These are phyloP conservation scores for Pochonia chlamydosporia DNA, from an alignment of 2,329 filamentous ascomycete species.

Conservation along the genomic window DNA sequence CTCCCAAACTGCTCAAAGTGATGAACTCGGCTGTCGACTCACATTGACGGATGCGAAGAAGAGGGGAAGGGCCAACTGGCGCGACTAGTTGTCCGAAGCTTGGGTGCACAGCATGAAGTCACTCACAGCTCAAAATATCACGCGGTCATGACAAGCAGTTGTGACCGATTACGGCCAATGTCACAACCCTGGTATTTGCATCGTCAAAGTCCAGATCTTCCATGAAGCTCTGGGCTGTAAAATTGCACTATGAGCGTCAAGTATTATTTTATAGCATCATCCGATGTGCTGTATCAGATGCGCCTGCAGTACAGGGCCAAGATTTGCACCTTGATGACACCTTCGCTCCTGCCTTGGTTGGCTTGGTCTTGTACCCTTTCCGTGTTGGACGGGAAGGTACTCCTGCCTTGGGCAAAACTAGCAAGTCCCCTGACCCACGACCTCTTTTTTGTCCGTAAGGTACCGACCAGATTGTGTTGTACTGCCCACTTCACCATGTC, in stretches of 20 bases:
- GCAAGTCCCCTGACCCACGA: conserved; percentile 1
- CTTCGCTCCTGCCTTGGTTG: neutral
- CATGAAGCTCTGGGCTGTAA: too few relatives aligned
- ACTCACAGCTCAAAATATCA: neutral
- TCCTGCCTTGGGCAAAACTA: neutral
- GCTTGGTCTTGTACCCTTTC: neutral
- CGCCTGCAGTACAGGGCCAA: too few relatives aligned
- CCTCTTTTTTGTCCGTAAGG: too few relatives aligned
- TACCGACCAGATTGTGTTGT: too few relatives aligned
- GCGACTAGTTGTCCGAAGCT: neutral
- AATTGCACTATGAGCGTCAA: too few relatives aligned
- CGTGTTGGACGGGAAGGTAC: neutral
- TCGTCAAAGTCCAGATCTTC: neutral
- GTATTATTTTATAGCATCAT: too few relatives aligned
- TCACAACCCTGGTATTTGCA: neutral
- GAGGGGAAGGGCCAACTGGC: neutral
- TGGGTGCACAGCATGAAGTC: neutral
- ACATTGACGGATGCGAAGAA: neutral
- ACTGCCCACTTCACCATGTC: too few relatives aligned
- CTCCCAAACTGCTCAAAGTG: too few relatives aligned
- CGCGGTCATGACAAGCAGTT: neutral
- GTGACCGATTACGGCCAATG: neutral
- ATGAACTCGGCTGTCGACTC: too few relatives aligned
- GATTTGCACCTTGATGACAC: too few relatives aligned
- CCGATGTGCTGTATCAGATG: too few relatives aligned